Evolutionary conservation across 345 rosid genomes (phyloP), one percentile per base, ranked within the genome.

Genomic region (Camelina sativa): DNA sequence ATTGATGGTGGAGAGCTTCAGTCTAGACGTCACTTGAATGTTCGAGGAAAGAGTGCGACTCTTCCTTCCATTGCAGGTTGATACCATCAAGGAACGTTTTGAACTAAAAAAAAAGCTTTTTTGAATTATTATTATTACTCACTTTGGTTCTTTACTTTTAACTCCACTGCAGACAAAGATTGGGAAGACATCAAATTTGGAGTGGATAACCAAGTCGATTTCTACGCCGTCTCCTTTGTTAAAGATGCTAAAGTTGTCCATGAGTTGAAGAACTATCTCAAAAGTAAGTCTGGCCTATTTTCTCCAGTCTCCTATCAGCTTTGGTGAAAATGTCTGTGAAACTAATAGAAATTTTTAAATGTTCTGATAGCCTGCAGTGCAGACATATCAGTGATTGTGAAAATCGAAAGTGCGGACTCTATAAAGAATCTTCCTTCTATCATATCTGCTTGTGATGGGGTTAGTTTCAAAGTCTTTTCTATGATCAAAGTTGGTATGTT

Each of bases 111-210:
- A 8, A 41, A 57, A 7, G 8, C 17, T 34, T 13, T 53, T 54
- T 43, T 56, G 23, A 51, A 48, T 56, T 67, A 4, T 48, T 34
- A 41, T 17, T 17, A 17, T 25, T 41, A 43, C n/a, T 43, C 1
- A 38, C 41, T 38, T 0, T 61, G 41, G 65, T 35, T 59, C 0
- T 22, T 59, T 9, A 61, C 20, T 53, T 59, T 22, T 59, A 12
- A 62, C 20, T 53, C 59, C 60, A n/a, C 57, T 67, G 46, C 87
- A 94, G 98, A 94, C 62, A 94, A 94, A 82, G 98, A 94, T 84
- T 91, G 98, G 97, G 98, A 90, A 80, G 98, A 94, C 80, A 94
- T 94, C 58, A 94, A 91, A 80, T 94, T 94, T 79, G 98, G 98
- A 66, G 96, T 94, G 79, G 98, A 91, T 74, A 91, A 91, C 80